A percentile compares a stretch with the other conserved stretches of the same genome.
Conservation (phyloP, 169 alveolate species). For the Eimeria praecox region DNA sequence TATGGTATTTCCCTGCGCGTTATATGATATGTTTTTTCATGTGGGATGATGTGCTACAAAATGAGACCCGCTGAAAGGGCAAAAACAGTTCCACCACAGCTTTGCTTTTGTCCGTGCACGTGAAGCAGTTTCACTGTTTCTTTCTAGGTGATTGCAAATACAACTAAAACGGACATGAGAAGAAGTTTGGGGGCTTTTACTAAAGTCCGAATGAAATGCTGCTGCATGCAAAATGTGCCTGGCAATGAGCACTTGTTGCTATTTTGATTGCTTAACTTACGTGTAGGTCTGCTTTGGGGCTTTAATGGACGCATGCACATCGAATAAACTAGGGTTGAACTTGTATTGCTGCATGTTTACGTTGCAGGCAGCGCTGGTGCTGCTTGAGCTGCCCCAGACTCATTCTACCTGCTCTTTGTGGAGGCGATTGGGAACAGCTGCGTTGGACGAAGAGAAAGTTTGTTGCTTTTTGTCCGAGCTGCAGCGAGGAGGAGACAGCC, state of each 20-base stretch:
- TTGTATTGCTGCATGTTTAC: too few species aligned
- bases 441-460: neutral
- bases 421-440: neutral
- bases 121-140: neutral
- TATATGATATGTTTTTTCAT: neutral
- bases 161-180: neutral
- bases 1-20: too few species aligned
- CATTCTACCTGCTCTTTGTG: neutral
- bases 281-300: too few species aligned
- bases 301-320: neutral
- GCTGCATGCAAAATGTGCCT: neutral
- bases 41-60: neutral
- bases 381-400: neutral
- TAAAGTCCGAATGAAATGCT: neutral
- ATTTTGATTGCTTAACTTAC: too few species aligned
- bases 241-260: neutral
- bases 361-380: neutral
- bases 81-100: too few species aligned
- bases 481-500: neutral
- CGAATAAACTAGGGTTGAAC: too few species aligned
- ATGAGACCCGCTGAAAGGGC: too few species aligned
- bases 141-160: neutral
- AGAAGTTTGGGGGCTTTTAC: neutral
- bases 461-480: neutral
- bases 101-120: neutral